A percentile compares a stretch with the other conserved stretches of the same genome.
phyloP scores from a whole-genome alignment of 257 asterid genomes.

The Mitragyna speciosa region DNA sequence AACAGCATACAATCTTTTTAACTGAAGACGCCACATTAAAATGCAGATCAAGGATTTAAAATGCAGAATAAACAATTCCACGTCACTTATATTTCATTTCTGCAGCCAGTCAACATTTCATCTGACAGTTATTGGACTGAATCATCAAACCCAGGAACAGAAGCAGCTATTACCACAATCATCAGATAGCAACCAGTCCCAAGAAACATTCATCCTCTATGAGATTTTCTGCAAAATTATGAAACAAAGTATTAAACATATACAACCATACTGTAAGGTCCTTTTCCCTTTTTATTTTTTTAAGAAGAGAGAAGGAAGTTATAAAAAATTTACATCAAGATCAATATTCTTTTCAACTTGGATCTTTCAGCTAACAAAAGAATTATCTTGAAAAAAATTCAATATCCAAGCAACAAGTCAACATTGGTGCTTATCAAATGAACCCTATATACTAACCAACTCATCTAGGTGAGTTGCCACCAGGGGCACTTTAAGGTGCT shows the following conservation, averaged over 20 bases:
- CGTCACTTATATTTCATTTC: not conserved
- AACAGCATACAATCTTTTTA: not conserved
- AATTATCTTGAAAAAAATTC: not conserved
- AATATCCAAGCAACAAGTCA: not conserved
- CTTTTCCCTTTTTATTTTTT: no score
- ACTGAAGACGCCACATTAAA: not conserved
- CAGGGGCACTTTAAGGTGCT: no score
- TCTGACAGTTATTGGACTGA: not conserved
- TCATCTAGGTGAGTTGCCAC: no score
- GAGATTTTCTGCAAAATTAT: conserved; percentile 12
- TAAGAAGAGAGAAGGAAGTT: no score
- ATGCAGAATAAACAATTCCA: not conserved
- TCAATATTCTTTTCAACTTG: not conserved
- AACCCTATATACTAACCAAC: no score
- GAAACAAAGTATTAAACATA: not conserved
- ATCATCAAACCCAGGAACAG: not conserved
- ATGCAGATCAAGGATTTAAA: not conserved
- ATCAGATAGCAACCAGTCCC: not conserved
- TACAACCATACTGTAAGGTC: no score
- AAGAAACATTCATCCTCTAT: not conserved
- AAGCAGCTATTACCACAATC: not conserved
- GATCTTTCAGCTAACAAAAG: no score
- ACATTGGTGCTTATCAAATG: no score
- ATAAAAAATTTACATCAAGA: not conserved
- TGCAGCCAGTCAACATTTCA: not conserved